Percentiles rank a stretch among this genome's conserved stretches.
Evolutionary conservation across 257 asterid species (phyloP).

Genomic region (Solanum pinnatisectum): DNA sequence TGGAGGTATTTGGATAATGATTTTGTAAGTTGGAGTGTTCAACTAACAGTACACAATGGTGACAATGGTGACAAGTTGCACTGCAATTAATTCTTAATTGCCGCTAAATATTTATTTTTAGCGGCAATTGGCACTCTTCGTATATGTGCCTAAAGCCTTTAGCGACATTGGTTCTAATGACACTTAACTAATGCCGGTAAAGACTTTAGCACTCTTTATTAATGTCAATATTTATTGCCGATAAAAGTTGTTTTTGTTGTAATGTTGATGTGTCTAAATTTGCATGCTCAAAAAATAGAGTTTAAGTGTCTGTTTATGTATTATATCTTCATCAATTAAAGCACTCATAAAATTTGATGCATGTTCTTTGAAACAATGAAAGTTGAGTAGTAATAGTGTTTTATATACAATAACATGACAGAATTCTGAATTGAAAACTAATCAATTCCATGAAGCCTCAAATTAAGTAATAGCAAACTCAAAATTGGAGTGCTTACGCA

Average conservation of each 20-base stretch:
- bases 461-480: neutral
- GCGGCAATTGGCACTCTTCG: neutral
- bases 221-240: neutral
- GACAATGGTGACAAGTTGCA: neutral
- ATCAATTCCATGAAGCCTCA: neutral
- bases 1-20: neutral
- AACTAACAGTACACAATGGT: neutral
- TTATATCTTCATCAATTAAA: neutral
- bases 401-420: neutral
- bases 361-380: neutral
- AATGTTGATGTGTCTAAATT: neutral
- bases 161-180: neutral
- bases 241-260: neutral
- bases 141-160: neutral
- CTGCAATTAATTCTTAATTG: neutral
- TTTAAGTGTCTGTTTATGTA: neutral
- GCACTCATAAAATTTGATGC: neutral
- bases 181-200: neutral
- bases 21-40: no score
- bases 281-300: neutral
- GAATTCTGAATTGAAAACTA: neutral
- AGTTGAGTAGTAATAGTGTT: neutral
- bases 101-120: no score
- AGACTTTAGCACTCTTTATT: neutral
- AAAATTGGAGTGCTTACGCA: neutral